Evolutionary conservation across 352 stramenopile genomes (phyloP), one percentile per base, ranked within the genome.

Genomic region (Peronospora farinosa): DNA sequence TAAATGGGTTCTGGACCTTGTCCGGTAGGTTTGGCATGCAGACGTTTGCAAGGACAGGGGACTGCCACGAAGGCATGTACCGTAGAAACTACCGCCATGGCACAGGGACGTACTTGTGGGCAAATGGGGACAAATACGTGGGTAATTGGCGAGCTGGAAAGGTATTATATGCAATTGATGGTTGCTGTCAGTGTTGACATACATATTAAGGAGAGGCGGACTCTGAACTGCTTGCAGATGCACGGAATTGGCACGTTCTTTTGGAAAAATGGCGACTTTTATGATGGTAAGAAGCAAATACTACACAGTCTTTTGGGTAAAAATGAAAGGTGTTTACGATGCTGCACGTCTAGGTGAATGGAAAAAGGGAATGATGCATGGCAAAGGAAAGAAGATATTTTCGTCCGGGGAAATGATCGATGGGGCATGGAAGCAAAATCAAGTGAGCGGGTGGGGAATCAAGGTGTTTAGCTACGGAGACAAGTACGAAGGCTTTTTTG

Each of bases 81-180:
- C 65, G 84, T 40, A 91, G 90, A 54, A 88, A 84, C 53, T 74
- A 88, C 44, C 78, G 85, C 21, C 78, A 95, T 51, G 85, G 85
- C 16, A 74, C 72, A 44, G 83, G 83, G 13, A 92, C 82, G 37
- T 95, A 92, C 42, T 62, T 93, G 36, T 95, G 85, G 85, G 63
- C 80, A 2, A 95, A 95, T 54, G 85, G 85, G 1, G 85, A 95
- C 66, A 93, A 91, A 55, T 95, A 92, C 57, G 71, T 92, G 12
- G 85, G 85, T 7, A 74, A 92, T 56, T 95, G 81, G 67, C 74
- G 78, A 35, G 67, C 83, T 13, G 81, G 81, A 40, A 87, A 87
- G 69, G 81, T 88, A 51, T 33, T 51, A 15, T 25, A 46, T 32
- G 27, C 23, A 36, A 46, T 19, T 13, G 0, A 12, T 39, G 12